Conservation (phyloP, 2,329 filamentous ascomycete genomes). For the Cladosporium sp. region DNA sequence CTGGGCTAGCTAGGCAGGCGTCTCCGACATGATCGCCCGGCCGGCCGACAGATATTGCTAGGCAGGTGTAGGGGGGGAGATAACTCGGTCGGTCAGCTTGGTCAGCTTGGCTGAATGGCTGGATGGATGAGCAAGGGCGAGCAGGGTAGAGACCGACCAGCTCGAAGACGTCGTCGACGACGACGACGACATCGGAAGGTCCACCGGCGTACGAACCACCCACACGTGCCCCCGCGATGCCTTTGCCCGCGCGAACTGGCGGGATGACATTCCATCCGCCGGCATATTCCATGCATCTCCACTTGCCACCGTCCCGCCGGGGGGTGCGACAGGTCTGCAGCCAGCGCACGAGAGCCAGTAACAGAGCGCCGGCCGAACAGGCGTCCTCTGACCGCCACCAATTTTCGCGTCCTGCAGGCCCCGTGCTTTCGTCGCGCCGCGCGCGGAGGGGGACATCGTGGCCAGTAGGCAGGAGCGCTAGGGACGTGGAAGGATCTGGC, state of each 20-base stretch:
- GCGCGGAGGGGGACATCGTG: no score
- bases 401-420: neutral
- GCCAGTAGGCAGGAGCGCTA: no score
- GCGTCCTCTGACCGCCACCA: neutral
- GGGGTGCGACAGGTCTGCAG: no score
- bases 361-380: neutral
- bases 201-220: neutral
- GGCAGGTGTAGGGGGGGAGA: neutral
- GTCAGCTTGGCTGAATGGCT: neutral
- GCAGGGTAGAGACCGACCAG: neutral
- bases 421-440: neutral
- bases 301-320: neutral
- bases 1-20: constrained; percentile 1
- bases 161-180: neutral
- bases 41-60: neutral
- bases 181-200: no score
- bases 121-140: neutral
- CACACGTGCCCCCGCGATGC: constrained; percentile 1
- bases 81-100: neutral
- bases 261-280: neutral
- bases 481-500: no score
- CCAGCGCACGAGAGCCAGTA: no score
- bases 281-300: constrained; percentile 3
- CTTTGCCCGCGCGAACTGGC: neutral
- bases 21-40: constrained; percentile 4